These are phyloP conservation scores for Carpinus fangiana DNA, from an alignment of 306 rosid species.

Conservation along the genomic window DNA sequence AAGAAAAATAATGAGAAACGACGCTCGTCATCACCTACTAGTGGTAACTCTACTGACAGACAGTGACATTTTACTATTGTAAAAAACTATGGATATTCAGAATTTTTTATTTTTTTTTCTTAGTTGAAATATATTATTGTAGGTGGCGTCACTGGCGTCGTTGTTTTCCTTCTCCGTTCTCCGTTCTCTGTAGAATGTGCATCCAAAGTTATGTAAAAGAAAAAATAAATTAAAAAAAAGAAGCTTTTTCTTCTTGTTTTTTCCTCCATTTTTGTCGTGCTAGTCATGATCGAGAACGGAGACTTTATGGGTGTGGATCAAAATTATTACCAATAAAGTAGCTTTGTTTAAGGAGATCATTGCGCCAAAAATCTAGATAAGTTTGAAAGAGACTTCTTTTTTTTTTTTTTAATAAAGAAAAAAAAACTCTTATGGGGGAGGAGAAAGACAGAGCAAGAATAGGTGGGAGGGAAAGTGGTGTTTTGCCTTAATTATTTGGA, in stretches of 20 bases:
- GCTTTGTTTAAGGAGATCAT: not conserved
- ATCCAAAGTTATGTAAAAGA: too few species aligned
- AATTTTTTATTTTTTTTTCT: not conserved
- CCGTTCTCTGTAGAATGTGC: too few species aligned
- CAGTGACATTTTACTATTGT: not conserved
- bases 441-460: not conserved
- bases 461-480: not conserved
- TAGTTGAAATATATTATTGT: not conserved
- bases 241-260: not conserved
- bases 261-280: not conserved
- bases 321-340: not conserved
- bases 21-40: not conserved
- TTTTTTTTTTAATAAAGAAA: not conserved
- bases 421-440: not conserved
- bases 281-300: not conserved
- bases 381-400: slow-evolving; percentile 3
- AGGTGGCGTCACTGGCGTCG: too few species aligned
- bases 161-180: too few species aligned
- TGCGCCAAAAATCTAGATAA: not conserved
- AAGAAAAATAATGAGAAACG: too few species aligned
- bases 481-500: too few species aligned
- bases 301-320: not conserved
- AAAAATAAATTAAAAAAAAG: too few species aligned
- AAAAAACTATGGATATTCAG: not conserved
- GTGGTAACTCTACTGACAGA: not conserved